Conservation (phyloP, 768 basidiomycete species). For the Phaeotremella fagi region DNA sequence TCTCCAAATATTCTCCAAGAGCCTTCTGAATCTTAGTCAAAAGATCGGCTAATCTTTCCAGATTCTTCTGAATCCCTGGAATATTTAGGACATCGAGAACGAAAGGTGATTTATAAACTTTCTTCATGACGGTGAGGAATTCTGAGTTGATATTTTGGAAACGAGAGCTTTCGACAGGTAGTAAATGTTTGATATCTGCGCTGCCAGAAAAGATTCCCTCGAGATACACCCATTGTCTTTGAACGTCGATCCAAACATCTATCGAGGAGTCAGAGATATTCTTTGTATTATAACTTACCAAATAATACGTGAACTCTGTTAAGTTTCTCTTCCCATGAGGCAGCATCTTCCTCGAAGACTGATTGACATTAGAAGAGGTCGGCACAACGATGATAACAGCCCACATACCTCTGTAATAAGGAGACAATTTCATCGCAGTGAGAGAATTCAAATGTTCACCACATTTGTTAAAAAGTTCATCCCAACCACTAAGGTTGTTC, state of each 20-base stretch:
- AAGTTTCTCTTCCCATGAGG: slow-evolving; percentile 93
- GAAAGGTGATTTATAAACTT: slow-evolving; percentile 98
- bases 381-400: not conserved
- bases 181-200: slow-evolving; percentile 97
- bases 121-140: slow-evolving; percentile 98
- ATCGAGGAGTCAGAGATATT: slow-evolving; percentile 8
- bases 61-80: slow-evolving; percentile 88
- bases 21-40: slow-evolving; percentile 99
- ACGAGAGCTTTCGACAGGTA: slow-evolving; percentile 93
- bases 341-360: slow-evolving; percentile 55
- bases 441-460: slow-evolving; percentile 95
- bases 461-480: slow-evolving; percentile 94
- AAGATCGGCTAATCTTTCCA: slow-evolving; percentile 92
- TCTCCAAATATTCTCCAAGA: slow-evolving; percentile 94
- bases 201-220: slow-evolving; percentile 99
- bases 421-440: slow-evolving; percentile 93
- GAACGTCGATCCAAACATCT: slow-evolving; percentile 99
- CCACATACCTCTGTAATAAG: slow-evolving; percentile 84
- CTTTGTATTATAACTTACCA: slow-evolving; percentile 54
- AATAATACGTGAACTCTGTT: slow-evolving; percentile 96
- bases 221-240: slow-evolving; percentile 98
- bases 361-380: not conserved
- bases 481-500: slow-evolving; percentile 93
- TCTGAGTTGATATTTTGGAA: slow-evolving; percentile 99
- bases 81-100: slow-evolving; percentile 96